Percentiles rank a stretch among this genome's conserved stretches.
Conservation (phyloP, 2,329 filamentous ascomycete genomes). For the Stemphylium vesicarium region DNA sequence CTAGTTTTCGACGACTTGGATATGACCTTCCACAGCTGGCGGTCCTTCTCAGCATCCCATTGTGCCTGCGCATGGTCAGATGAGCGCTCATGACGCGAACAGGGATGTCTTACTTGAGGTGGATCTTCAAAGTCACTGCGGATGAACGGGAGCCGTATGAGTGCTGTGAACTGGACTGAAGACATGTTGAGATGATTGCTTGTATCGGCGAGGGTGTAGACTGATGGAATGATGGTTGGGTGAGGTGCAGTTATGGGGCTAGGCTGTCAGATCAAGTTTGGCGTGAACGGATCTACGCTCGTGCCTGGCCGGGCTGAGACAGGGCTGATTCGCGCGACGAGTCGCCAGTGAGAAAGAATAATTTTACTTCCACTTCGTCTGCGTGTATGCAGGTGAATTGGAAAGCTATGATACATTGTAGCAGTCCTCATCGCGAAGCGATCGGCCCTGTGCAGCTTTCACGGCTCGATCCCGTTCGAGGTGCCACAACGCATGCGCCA, state of each 20-base stretch:
- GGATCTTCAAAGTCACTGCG: slow-evolving; percentile 90
- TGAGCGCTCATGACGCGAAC: background rate
- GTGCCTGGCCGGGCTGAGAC: background rate
- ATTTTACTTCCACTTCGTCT: background rate
- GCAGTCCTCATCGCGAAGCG: background rate
- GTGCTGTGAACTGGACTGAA: slow-evolving; percentile 67
- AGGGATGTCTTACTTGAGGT: slow-evolving; percentile 67
- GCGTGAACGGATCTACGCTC: slow-evolving; percentile 20
- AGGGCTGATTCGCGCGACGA: background rate
- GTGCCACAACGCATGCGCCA: slow-evolving; percentile 12
- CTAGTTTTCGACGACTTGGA: slow-evolving; percentile 78
- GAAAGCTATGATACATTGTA: background rate
- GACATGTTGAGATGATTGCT: slow-evolving; percentile 27
- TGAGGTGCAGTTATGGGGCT: slow-evolving; percentile 16
- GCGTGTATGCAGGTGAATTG: background rate
- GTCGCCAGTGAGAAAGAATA: background rate
- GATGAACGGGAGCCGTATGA: slow-evolving; percentile 87
- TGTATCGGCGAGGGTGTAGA: background rate
- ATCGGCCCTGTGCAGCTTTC: background rate
- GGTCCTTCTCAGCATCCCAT: slow-evolving; percentile 88
- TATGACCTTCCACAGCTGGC: slow-evolving; percentile 86
- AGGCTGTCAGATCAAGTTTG: slow-evolving; percentile 14
- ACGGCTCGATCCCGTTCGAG: slow-evolving; percentile 3
- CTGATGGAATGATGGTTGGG: slow-evolving; percentile 4
- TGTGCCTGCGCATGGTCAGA: slow-evolving; percentile 66